Evolutionary conservation across 345 rosid species (phyloP).

Genomic region (Ricinus communis): DNA sequence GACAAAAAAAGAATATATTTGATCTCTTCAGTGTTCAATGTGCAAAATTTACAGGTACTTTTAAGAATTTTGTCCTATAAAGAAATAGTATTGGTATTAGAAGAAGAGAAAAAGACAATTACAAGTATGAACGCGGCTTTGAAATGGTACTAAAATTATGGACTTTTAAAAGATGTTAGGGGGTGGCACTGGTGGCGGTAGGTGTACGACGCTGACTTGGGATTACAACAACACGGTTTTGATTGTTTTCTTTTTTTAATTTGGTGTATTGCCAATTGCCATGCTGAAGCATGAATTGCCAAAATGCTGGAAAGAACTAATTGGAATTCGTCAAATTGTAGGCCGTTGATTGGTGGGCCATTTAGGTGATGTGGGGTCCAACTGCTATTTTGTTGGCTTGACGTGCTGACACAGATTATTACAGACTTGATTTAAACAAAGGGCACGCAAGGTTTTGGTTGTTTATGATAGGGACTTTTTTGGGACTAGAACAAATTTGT

Average conservation of each 20-base stretch:
- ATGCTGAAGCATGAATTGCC: neutral
- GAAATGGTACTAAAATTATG: neutral
- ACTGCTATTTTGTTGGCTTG: too few species aligned
- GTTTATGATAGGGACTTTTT: neutral
- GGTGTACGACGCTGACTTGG: constrained; percentile 37
- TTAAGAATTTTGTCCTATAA: too few species aligned
- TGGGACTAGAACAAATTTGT: neutral
- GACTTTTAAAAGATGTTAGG: too few species aligned
- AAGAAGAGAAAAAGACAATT: neutral
- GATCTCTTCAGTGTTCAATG: too few species aligned
- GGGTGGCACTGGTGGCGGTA: constrained; percentile 23
- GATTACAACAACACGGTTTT: neutral
- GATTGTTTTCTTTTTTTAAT: neutral
- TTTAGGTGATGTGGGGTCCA: neutral
- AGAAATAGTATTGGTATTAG: neutral
- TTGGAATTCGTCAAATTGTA: neutral
- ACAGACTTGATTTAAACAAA: too few species aligned
- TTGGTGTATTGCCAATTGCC: constrained; percentile 3
- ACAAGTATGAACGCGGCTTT: constrained; percentile 40
- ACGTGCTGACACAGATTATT: neutral
- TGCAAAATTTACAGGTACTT: too few species aligned
- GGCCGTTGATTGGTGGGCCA: neutral
- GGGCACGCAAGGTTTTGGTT: too few species aligned
- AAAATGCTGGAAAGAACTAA: neutral
- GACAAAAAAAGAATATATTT: too few species aligned